Evolutionary conservation across 2,329 filamentous ascomycete species (phyloP).

Genomic region (Pseudogymnoascus sp.): DNA sequence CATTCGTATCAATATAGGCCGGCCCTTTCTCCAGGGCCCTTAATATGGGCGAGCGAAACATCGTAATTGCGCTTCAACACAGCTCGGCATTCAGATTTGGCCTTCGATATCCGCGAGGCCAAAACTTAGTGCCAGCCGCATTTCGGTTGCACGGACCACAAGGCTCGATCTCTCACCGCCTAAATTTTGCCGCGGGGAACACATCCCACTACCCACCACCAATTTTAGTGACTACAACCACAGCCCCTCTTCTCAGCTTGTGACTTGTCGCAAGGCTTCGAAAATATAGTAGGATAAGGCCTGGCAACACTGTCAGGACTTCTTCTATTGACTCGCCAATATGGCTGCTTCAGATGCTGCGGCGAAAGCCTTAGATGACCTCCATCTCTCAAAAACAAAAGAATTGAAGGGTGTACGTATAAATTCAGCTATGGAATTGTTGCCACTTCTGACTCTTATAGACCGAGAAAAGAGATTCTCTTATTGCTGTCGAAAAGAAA

Average conservation of each 20-base stretch:
- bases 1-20: slow-evolving; percentile 39
- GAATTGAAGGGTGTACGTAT: slow-evolving; percentile 49
- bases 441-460: slow-evolving; percentile 26
- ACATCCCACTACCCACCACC: slow-evolving; percentile 2
- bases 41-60: slow-evolving; percentile 42
- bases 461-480: slow-evolving; percentile 80
- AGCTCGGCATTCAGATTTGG: background rate
- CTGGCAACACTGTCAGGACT: slow-evolving; percentile 1
- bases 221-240: slow-evolving; percentile 1
- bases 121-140: background rate
- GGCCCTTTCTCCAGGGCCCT: slow-evolving; percentile 31
- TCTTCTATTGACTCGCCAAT: slow-evolving; percentile 22
- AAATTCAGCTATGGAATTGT: slow-evolving; percentile 13
- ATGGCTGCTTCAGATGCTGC: slow-evolving; percentile 36
- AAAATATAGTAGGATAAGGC: slow-evolving; percentile 2
- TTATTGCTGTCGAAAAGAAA: slow-evolving; percentile 80
- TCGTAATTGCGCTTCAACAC: slow-evolving; percentile 19
- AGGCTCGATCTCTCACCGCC: slow-evolving; percentile 3
- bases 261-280: slow-evolving; percentile 3
- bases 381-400: slow-evolving; percentile 51
- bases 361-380: slow-evolving; percentile 41
- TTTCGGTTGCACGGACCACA: slow-evolving; percentile 7
- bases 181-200: slow-evolving; percentile 8
- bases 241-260: slow-evolving; percentile 4
- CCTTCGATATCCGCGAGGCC: background rate